Evolutionary conservation across 192 early-diverging fungal genomes (phyloP).

Genomic region (Linnemannia exigua): DNA sequence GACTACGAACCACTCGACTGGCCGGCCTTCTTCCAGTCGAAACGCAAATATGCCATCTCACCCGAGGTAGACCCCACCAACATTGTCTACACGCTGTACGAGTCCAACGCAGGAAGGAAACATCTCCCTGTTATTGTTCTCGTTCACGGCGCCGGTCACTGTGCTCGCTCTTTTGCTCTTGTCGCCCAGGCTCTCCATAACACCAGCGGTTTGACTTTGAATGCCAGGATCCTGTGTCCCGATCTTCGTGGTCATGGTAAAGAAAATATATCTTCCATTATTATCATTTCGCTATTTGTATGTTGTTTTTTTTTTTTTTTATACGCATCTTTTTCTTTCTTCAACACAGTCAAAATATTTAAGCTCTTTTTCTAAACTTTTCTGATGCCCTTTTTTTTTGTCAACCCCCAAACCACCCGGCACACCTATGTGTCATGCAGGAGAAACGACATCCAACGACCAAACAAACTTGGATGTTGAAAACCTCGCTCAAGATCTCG

Average conservation of each 20-base stretch:
- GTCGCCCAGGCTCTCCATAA: slow-evolving; percentile 22
- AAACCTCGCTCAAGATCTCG: slow-evolving; percentile 25
- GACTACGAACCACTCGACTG: slow-evolving; percentile 17
- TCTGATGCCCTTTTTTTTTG: neutral
- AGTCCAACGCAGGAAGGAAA: slow-evolving; percentile 11
- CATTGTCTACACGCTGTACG: slow-evolving; percentile 21
- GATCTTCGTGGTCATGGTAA: slow-evolving; percentile 72
- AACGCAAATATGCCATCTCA: slow-evolving; percentile 23
- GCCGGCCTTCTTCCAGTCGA: slow-evolving; percentile 26
- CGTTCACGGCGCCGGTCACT: slow-evolving; percentile 72
- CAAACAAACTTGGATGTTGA: slow-evolving; percentile 16
- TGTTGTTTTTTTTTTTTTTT: neutral
- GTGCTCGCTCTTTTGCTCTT: slow-evolving; percentile 68
- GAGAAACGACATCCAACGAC: slow-evolving; percentile 24
- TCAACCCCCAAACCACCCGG: neutral
- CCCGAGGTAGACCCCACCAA: slow-evolving; percentile 3
- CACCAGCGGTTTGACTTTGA: neutral
- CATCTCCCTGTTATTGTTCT: slow-evolving; percentile 65
- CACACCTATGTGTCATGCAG: no score
- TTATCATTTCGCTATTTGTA: neutral
- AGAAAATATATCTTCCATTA: neutral
- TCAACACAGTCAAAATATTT: neutral
- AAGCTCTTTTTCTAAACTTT: neutral
- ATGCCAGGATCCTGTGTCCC: slow-evolving; percentile 59
- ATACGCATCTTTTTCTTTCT: neutral